Evolutionary conservation across 345 rosid species (phyloP), one percentile per base, ranked within the genome.

Genomic region (Adansonia digitata): DNA sequence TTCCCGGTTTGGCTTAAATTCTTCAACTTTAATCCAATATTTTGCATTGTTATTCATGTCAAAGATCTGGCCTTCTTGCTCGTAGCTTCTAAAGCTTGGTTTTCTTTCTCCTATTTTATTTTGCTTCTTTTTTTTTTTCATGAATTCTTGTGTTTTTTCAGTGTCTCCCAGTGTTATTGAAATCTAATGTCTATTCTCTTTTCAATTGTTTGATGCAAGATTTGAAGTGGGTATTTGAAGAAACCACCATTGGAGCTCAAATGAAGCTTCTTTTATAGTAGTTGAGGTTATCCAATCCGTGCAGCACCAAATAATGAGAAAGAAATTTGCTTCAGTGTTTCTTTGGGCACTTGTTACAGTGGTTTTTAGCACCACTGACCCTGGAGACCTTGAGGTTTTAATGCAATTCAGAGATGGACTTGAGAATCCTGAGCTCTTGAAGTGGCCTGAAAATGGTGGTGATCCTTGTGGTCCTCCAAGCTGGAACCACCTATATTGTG

Each of bases 381-480:
- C 92, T 3, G 78, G 76, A n/a, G 96, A 91, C 73, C 45, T 83
- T 26, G 88, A 82, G 0, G 74, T 91, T 77, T 81, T 91, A 45
- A 79, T 83, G 69, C 79, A 84, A 82, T 84, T 89, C 60, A 83
- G 86, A 53, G 85, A 86, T 24, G 91, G 88, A 68, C 82, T 91
- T 57, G 82, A 84, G 72, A 91, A 91, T 60, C 88, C 93, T 15
- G 88, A 88, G 77, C 83, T 85, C 63, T 79, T 91, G 53, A 71
- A 82, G 61, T 91, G 97, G 97, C 93, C 97, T 17, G 74, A 63
- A n/a, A 69, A 62, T 72, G 89, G 83, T 18, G 84, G 73, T 22
- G 97, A 91, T 78, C 93, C 93, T 0, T 91, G 93, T 78, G 93
- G 92, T 5, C 71, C 82, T 64, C 80, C 78, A 2, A 69, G 53